These are phyloP conservation scores for Teratosphaeria zuluensis DNA, from an alignment of 2,329 filamentous ascomycete genomes.

Conservation along the genomic window DNA sequence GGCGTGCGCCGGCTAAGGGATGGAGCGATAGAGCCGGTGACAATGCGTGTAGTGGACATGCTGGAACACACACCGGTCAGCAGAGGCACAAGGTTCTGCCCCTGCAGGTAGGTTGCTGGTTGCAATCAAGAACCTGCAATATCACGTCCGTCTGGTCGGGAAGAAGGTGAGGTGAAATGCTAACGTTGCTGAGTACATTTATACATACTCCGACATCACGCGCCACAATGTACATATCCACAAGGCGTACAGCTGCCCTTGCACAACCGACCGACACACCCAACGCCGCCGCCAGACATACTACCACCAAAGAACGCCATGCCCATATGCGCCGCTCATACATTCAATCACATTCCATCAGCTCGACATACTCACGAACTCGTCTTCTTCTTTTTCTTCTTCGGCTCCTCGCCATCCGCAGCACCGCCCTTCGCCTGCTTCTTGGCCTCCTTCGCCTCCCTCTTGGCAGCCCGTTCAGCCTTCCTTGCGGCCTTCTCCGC, in stretches of 20 bases:
- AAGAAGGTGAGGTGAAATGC: neutral
- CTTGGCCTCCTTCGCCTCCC: slow-evolving; percentile 26
- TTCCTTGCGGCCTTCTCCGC: slow-evolving; percentile 16
- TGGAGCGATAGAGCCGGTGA: no score
- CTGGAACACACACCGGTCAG: no score
- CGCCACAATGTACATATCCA: neutral
- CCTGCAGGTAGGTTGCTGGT: no score
- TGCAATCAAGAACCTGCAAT: no score
- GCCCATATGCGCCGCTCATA: neutral
- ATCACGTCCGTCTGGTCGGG: no score
- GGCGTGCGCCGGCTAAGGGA: no score
- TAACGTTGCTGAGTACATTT: neutral
- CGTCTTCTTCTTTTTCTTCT: slow-evolving; percentile 15
- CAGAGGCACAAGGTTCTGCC: no score
- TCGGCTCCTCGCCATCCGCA: slow-evolving; percentile 34
- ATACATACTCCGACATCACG: neutral
- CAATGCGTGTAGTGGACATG: no score
- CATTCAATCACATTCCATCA: neutral
- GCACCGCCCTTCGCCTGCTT: slow-evolving; percentile 41
- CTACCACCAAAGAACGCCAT: neutral
- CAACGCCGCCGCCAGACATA: neutral
- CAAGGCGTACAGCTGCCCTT: no score
- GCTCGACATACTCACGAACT: neutral
- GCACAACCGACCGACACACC: neutral
- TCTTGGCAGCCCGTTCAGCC: slow-evolving; percentile 24